Percentiles rank a stretch among this genome's conserved stretches.
These are phyloP conservation scores for Tuber borchii DNA, from an alignment of 495 filamentous ascomycete genomes.

Conservation along the genomic window DNA sequence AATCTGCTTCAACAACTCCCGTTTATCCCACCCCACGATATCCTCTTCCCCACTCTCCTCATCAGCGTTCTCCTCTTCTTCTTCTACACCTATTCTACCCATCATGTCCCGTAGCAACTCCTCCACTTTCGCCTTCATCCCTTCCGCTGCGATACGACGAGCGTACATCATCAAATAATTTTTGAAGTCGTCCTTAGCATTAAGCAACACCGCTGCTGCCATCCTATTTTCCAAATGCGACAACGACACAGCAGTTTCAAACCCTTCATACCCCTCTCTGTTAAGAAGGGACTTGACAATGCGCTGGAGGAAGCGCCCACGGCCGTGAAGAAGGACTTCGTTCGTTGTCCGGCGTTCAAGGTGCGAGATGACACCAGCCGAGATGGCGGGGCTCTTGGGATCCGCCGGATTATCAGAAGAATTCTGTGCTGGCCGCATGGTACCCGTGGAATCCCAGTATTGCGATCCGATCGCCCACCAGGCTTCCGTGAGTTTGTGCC, in stretches of 20 bases:
- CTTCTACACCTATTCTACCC: slow-evolving; percentile 52
- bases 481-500: slow-evolving; percentile 86
- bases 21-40: slow-evolving; percentile 82
- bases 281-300: slow-evolving; percentile 78
- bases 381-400: slow-evolving; percentile 56
- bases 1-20: slow-evolving; percentile 78
- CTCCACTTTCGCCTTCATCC: slow-evolving; percentile 77
- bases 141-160: slow-evolving; percentile 87
- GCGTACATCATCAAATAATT: slow-evolving; percentile 93
- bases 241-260: slow-evolving; percentile 84
- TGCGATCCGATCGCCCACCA: slow-evolving; percentile 99
- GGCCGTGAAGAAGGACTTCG: slow-evolving; percentile 82
- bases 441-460: slow-evolving; percentile 86
- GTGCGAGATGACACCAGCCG: slow-evolving; percentile 84
- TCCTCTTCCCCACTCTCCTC: slow-evolving; percentile 48
- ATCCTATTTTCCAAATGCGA: slow-evolving; percentile 94
- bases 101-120: slow-evolving; percentile 75
- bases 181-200: slow-evolving; percentile 81
- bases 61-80: slow-evolving; percentile 47
- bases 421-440: slow-evolving; percentile 66
- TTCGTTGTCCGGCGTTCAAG: slow-evolving; percentile 91
- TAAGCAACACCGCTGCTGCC: slow-evolving; percentile 77
- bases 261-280: slow-evolving; percentile 82
- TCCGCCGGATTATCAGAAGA: slow-evolving; percentile 45
- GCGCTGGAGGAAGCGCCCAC: slow-evolving; percentile 79